Base-by-base conservation (phyloP, 2,329 filamentous ascomycete species). In the Fusarium keratoplasticum region DNA sequence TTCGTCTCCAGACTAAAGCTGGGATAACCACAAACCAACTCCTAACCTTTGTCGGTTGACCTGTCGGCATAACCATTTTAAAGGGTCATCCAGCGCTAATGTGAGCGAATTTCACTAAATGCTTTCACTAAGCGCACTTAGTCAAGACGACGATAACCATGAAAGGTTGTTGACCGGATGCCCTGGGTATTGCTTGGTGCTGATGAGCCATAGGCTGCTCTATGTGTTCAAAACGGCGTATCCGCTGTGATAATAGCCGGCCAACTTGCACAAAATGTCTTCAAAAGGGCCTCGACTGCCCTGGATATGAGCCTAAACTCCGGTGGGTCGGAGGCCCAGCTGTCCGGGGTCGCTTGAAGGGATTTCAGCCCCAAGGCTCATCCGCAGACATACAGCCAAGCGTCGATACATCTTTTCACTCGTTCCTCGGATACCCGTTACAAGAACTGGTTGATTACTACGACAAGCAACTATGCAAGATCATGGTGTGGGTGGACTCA, bases 401-500 rank as follows among this genome's bases (percentile, higher is more conserved):
- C 18, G 14, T 16, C 3, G 33, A 58, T 11, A 14, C 55, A 38
- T 36, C 33, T 10, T 58, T 58, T 25, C 52, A 58, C 33, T 27
- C 55, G 5, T 58, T 58, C 35, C 22, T 36, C 2, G 55, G 55
- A 2, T 27, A 38, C 4, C 20, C 60, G 2, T 18, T 31, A 22
- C 29, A 63, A 13, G 38, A 35, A 27, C 38, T 68, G 14, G 18
- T 68, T 11, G 66, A 68, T 2, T 69, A 69, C 57, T 69, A 69
- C 22, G 58, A 40, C n/a, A 35, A 66, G 16, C 38, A 61, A 14
- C 31, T 69, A 2, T 64, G 63, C n/a, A 57, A 52, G 22, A 50
- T 66, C 11, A 69, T 69, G 67, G 67, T 69, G 4, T 69, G 67
- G 67, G 25, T 66, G 2, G 67, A 69, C 35, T 42, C 63, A 1